Evolutionary conservation across 371 early-diverging fungal genomes (phyloP), one percentile per base, ranked within the genome.

Genomic region (Apophysomyces variabilis): DNA sequence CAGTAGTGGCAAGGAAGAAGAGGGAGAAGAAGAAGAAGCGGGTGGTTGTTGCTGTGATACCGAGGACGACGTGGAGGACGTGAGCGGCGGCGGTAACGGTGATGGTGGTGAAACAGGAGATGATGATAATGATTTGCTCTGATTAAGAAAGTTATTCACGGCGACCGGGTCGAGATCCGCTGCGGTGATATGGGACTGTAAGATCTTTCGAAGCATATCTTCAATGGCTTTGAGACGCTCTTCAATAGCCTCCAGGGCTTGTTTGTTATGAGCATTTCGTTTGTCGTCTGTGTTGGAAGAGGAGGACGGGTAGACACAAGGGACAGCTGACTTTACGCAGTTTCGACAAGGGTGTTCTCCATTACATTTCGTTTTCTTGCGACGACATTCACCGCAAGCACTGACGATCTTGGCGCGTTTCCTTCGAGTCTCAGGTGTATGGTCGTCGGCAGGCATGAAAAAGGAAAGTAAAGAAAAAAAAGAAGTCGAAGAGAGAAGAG

Each of bases 401-500:
- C 86, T 88, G 16, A 86, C 80, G 43, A 88, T 87, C 66, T 87
- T 87, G 45, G 83, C 86, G 65, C 87, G 83, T 66, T 88, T 88
- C 65, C 71, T 76, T 58, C 76, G 79, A 21, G 54, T 50, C 21
- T 50, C 54, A 26, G 54, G 54, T 50, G 54, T 50, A 50, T 50
- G 43, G 39, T 60, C 60, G 43, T 60, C 60, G 9, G 60, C 21
- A 60, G 60, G 60, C 60, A 60, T 60, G 14, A 41, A 4, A 39
- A 32, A 43, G 14, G 57, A 63, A n/a, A 60, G 41, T 18, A 41
- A 41, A 44, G 12, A 60, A 43, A 60, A 13, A 18, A 18, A 60
- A 16, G 18, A 59, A 37, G 36, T 12, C 12, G 36, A 36, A 58
- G 36, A 58, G 16, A 37, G 36, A 58, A 36, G 58, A 14, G 36